A percentile compares a stretch with the other conserved stretches of the same genome.
Conservation (phyloP, 1,284 basidiomycete species). For the Cutaneotrichosporon curvatum region DNA sequence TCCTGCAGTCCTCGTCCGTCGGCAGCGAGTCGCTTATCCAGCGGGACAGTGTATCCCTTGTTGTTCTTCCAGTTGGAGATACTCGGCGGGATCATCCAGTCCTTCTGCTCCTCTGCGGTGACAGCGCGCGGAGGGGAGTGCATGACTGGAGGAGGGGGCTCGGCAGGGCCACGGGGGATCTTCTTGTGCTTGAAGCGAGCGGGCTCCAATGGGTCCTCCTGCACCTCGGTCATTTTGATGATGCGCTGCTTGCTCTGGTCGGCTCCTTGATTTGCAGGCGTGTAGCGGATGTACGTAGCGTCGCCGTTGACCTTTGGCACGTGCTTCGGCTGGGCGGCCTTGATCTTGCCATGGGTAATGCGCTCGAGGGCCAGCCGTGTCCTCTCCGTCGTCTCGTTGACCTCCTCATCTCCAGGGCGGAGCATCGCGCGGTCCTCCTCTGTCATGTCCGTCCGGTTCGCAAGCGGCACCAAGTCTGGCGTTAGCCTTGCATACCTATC, state of each 20-base stretch:
- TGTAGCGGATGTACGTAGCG: conserved; percentile 87
- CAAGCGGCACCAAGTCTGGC: conserved; percentile 80
- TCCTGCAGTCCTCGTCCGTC: conserved; percentile 96
- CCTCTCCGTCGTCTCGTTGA: conserved; percentile 79
- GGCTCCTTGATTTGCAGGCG: conserved; percentile 57
- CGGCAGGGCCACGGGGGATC: conserved; percentile 89
- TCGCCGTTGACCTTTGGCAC: conserved; percentile 67
- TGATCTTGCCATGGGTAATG: conserved; percentile 90
- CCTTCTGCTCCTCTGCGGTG: conserved; percentile 94
- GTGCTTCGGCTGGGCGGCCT: conserved; percentile 74
- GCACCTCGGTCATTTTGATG: conserved; percentile 96
- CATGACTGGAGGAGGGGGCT: conserved; percentile 93
- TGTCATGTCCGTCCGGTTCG: conserved; percentile 78
- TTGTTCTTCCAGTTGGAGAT: conserved; percentile 99
- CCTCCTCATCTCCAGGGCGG: conserved; percentile 82
- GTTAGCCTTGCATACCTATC: conserved; percentile 27
- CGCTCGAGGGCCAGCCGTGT: conserved; percentile 88
- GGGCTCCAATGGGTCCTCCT: conserved; percentile 95
- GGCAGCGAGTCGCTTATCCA: conserved; percentile 96
- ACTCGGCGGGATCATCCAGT: conserved; percentile 99
- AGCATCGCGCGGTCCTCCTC: conserved; percentile 72
- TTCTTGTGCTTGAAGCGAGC: conserved; percentile 98
- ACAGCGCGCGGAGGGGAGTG: conserved; percentile 93
- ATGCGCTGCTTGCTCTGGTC: conserved; percentile 72
- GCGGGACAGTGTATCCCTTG: conserved; percentile 98